Evolutionary conservation across 2,329 filamentous ascomycete species (phyloP).

Genomic region (Epichloe brachyelytri): DNA sequence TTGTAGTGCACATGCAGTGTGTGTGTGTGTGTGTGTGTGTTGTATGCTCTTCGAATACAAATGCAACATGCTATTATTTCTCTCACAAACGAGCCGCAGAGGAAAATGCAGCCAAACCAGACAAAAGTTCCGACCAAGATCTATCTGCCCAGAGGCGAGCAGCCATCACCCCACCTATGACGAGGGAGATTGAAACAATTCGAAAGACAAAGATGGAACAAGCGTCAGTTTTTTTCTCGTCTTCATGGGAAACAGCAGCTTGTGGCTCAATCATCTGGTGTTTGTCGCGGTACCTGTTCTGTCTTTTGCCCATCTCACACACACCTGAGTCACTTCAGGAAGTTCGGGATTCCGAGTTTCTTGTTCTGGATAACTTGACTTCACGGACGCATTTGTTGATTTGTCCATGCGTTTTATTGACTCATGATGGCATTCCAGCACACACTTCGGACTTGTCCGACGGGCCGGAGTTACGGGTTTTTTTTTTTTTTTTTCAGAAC

Average conservation of each 20-base stretch:
- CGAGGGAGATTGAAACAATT: background rate
- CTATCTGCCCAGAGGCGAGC: background rate
- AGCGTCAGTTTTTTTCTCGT: no score
- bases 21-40: background rate
- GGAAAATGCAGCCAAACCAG: background rate
- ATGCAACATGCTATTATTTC: background rate
- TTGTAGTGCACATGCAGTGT: background rate
- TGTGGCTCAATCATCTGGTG: no score
- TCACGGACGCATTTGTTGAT: background rate
- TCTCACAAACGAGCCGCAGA: background rate
- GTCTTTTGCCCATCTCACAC: background rate
- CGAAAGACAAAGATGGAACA: background rate
- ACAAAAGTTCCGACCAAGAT: background rate
- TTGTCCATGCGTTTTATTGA: background rate
- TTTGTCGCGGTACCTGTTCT: background rate
- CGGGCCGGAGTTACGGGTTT: no score
- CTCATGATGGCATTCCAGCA: background rate
- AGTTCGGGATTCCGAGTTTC: background rate
- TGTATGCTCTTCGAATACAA: background rate
- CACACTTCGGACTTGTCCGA: background rate
- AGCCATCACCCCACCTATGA: no score
- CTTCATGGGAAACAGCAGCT: no score
- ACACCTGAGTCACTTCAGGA: background rate
- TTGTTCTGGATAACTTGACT: background rate
- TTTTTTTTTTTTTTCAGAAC: background rate